phyloP scores from a whole-genome alignment of 495 filamentous ascomycete species.

The Neurospora hispaniola region DNA sequence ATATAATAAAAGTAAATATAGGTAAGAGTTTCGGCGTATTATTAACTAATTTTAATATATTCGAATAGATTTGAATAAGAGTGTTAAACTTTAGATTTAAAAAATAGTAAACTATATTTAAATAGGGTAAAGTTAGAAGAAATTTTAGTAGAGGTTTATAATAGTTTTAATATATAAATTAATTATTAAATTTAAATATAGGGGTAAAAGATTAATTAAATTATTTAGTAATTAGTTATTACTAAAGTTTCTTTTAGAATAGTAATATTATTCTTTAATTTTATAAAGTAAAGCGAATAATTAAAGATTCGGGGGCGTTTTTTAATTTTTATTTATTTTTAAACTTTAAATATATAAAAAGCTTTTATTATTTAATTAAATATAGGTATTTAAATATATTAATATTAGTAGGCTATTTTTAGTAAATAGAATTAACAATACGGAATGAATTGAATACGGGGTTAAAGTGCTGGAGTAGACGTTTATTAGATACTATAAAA shows the following conservation, averaged over 20 bases:
- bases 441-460: conserved; percentile 60
- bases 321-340: no score
- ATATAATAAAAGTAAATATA: conserved; percentile 61
- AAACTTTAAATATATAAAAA: no score
- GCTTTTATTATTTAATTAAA: no score
- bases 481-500: conserved; percentile 63
- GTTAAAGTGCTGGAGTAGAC: conserved; percentile 63
- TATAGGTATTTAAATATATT: no score
- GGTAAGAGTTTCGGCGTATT: conserved; percentile 44
- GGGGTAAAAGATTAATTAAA: conserved; percentile 60
- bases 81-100: conserved; percentile 63
- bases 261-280: no score
- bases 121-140: conserved; percentile 69
- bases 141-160: conserved; percentile 64
- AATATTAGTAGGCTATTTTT: no score
- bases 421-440: conserved; percentile 59
- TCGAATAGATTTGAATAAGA: conserved; percentile 71
- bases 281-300: no score
- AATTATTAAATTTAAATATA: conserved; percentile 57
- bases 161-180: conserved; percentile 68
- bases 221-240: conserved; percentile 59
- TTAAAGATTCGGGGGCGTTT: no score
- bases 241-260: conserved; percentile 68
- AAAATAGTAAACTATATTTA: conserved; percentile 60
- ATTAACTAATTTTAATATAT: conserved; percentile 66